Evolutionary conservation across 352 stramenopile genomes (phyloP), one percentile per base, ranked within the genome.

Genomic region (Elongisporangium undulatum): DNA sequence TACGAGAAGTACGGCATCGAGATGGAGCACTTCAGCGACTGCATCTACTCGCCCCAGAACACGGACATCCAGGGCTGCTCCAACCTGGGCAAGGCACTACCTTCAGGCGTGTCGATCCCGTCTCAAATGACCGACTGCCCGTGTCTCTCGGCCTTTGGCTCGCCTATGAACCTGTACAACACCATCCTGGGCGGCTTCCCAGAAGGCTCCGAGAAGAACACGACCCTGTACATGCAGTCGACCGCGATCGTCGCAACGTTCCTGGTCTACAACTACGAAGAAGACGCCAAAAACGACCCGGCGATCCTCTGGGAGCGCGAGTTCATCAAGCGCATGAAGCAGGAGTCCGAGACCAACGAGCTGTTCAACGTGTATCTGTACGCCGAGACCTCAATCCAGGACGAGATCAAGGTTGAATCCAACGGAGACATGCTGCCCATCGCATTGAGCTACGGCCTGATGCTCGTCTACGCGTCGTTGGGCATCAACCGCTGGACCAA

Each of bases 151-250:
- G 60, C 73, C 23, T 87, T 85, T 45, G 79, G 79, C 6, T 82
- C 77, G 5, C 79, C 79, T 0, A 89, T 87, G 79, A 86, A 89
- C 53, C 38, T 85, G 63, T 89, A 87, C 71, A 89, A 85, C 59
- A 77, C 77, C 19, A 79, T 83, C 49, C 55, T 89, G 16, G 79
- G 79, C 24, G 70, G 76, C 8, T 85, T 84, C 48, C 79, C 79
- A 6, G 62, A 70, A 8, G 65, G 56, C 3, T 75, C 79, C 3
- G 74, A 83, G 50, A 71, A 52, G 21, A 87, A 89, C 57, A 76
- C 74, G 41, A 76, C 67, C 16, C 55, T 75, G 53, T 89, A 82
- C 56, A 56, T 79, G 3, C 63, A 89, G 4, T 69, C 73, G 0
- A 63, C 59, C 1, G 75, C 79, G 10, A 68, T 89, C 51, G 70